Conservation (phyloP, 2,329 filamentous ascomycete genomes). For the Xylariaceae sp. region DNA sequence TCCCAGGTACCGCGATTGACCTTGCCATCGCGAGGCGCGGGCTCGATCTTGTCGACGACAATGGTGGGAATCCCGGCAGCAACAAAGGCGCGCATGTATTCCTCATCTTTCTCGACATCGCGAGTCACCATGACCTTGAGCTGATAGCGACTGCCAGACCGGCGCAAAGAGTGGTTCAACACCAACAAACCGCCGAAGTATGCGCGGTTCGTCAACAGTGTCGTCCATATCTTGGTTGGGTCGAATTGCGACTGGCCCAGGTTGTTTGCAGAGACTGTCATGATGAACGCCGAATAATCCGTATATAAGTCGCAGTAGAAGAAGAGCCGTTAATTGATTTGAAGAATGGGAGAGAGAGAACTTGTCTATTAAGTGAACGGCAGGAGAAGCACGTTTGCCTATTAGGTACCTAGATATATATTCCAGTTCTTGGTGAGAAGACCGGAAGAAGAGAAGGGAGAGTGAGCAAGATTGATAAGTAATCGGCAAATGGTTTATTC, state of each 20-base stretch:
- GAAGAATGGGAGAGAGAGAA: too few relatives aligned
- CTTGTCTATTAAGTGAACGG: too few relatives aligned
- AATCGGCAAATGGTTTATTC: too few relatives aligned
- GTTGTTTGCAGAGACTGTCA: conserved; percentile 5
- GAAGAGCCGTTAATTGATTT: neutral
- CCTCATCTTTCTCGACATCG: conserved; percentile 32
- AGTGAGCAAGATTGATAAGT: too few relatives aligned
- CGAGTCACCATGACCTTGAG: conserved; percentile 33
- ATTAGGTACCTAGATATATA: too few relatives aligned
- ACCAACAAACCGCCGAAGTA: conserved; percentile 32
- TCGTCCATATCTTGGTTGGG: conserved; percentile 33
- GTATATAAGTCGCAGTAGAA: neutral
- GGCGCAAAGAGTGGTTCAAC: conserved; percentile 30
- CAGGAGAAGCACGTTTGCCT: too few relatives aligned
- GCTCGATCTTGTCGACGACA: conserved; percentile 34
- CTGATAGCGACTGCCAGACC: conserved; percentile 27
- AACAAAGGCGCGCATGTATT: conserved; percentile 33
- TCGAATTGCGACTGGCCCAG: conserved; percentile 21
- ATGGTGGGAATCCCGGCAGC: conserved; percentile 33
- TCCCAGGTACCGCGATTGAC: conserved; percentile 34
- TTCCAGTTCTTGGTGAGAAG: too few relatives aligned
- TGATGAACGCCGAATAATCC: conserved; percentile 6
- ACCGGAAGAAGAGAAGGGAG: too few relatives aligned
- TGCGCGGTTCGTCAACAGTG: conserved; percentile 31
- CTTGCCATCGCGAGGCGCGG: conserved; percentile 32